Conservation (phyloP, 2,329 filamentous ascomycete genomes). For the Pseudopyrenochaeta lycopersici region DNA sequence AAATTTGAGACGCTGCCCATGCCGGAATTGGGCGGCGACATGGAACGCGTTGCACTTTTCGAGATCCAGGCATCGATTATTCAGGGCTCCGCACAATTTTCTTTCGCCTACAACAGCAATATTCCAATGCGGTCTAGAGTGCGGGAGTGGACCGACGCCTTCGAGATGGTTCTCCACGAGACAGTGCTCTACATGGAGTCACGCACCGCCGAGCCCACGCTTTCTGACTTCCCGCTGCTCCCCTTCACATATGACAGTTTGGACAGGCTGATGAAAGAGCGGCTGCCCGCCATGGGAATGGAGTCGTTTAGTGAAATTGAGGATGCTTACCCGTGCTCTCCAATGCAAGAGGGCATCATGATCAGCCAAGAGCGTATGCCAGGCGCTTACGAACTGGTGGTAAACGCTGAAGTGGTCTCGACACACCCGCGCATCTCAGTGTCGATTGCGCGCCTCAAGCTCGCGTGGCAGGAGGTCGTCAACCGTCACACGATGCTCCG, state of each 20-base stretch:
- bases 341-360: conserved; percentile 5
- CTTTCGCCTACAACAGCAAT: no score
- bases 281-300: conserved; percentile 17
- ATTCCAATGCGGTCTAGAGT: neutral
- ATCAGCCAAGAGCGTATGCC: neutral
- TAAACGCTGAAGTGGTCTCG: conserved; percentile 1
- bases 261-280: conserved; percentile 7
- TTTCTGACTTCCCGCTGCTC: conserved; percentile 27
- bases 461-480: conserved; percentile 27
- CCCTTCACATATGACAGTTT: conserved; percentile 20
- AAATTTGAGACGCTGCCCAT: conserved; percentile 16
- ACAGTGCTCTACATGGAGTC: conserved; percentile 3
- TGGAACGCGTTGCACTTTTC: conserved; percentile 17
- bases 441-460: neutral
- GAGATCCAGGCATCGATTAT: neutral
- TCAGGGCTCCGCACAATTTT: no score
- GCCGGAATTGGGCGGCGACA: conserved; percentile 13
- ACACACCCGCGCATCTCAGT: neutral
- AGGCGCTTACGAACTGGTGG: neutral
- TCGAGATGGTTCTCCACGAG: conserved; percentile 4
- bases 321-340: conserved; percentile 17
- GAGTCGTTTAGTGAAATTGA: conserved; percentile 9
- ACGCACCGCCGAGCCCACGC: conserved; percentile 15
- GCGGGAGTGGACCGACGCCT: conserved; percentile 17
- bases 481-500: conserved; percentile 23